Evolutionary conservation across 2,329 filamentous ascomycete genomes (phyloP).

Genomic region (Neocucurbitaria cava): DNA sequence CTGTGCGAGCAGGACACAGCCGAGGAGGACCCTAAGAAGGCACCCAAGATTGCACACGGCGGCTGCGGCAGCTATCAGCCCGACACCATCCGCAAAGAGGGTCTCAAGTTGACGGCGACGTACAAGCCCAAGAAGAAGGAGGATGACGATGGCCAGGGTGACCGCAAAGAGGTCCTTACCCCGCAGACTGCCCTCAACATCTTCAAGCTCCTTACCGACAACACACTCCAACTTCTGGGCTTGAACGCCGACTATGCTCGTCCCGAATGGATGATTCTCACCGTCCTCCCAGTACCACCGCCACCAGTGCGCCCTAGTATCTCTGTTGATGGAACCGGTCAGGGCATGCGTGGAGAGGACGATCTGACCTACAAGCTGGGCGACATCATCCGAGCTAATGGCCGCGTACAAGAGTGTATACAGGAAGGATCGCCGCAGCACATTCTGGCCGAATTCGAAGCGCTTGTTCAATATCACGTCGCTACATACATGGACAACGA

Average conservation of each 20-base stretch:
- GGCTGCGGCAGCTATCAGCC: constrained; percentile 94
- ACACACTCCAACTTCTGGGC: constrained; percentile 85
- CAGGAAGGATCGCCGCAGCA: constrained; percentile 91
- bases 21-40: constrained; percentile 65
- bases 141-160: constrained; percentile 69
- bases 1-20: constrained; percentile 80
- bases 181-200: constrained; percentile 85
- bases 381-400: constrained; percentile 97
- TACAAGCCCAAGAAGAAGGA: constrained; percentile 77
- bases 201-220: constrained; percentile 81
- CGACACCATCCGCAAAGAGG: constrained; percentile 78
- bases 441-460: constrained; percentile 88
- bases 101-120: constrained; percentile 79
- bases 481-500: constrained; percentile 99
- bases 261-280: constrained; percentile 98
- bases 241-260: constrained; percentile 94
- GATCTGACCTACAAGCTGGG: constrained; percentile 99
- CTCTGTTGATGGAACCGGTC: constrained; percentile 91
- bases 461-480: constrained; percentile 93
- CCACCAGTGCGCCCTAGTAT: constrained; percentile 96
- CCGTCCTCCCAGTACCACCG: constrained; percentile 91
- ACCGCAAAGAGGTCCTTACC: constrained; percentile 81
- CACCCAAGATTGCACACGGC: constrained; percentile 67
- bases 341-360: constrained; percentile 93
- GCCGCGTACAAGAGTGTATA: constrained; percentile 89